phyloP scores from a whole-genome alignment of 306 rosid species.

The Lablab purpureus region DNA sequence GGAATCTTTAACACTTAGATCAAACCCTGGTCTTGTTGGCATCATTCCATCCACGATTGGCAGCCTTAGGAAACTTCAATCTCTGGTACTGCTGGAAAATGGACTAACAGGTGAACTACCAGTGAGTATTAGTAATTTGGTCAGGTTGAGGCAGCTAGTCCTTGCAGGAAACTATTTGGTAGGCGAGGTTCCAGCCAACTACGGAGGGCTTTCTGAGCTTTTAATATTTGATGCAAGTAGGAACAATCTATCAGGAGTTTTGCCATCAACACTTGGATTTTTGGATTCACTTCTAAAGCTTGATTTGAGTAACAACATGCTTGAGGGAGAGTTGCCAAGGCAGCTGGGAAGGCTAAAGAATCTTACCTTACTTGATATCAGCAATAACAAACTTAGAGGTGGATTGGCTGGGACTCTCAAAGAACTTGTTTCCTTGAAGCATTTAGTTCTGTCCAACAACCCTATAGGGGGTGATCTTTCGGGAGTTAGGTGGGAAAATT shows the following conservation, averaged over 20 bases:
- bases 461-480: slow-evolving; percentile 53
- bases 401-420: slow-evolving; percentile 42
- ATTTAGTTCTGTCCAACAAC: slow-evolving; percentile 59
- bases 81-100: slow-evolving; percentile 56
- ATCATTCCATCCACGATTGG: slow-evolving; percentile 57
- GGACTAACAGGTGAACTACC: slow-evolving; percentile 57
- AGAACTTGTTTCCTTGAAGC: slow-evolving; percentile 53
- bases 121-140: slow-evolving; percentile 48
- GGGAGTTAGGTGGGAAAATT: slow-evolving; percentile 46
- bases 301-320: slow-evolving; percentile 57
- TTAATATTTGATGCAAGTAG: slow-evolving; percentile 61
- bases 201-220: slow-evolving; percentile 49
- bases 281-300: slow-evolving; percentile 57
- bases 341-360: slow-evolving; percentile 55
- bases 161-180: slow-evolving; percentile 51
- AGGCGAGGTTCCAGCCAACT: slow-evolving; percentile 53
- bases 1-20: slow-evolving; percentile 58
- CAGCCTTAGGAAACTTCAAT: slow-evolving; percentile 53
- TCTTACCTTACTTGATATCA: slow-evolving; percentile 58
- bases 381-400: slow-evolving; percentile 60
- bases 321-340: slow-evolving; percentile 51
- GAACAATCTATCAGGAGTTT: slow-evolving; percentile 53
- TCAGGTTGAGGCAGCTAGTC: slow-evolving; percentile 52
- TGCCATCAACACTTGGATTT: slow-evolving; percentile 49
- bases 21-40: slow-evolving; percentile 63